Evolutionary conservation across 139 green algal genomes (phyloP).

Genomic region (Chlorella sp.): DNA sequence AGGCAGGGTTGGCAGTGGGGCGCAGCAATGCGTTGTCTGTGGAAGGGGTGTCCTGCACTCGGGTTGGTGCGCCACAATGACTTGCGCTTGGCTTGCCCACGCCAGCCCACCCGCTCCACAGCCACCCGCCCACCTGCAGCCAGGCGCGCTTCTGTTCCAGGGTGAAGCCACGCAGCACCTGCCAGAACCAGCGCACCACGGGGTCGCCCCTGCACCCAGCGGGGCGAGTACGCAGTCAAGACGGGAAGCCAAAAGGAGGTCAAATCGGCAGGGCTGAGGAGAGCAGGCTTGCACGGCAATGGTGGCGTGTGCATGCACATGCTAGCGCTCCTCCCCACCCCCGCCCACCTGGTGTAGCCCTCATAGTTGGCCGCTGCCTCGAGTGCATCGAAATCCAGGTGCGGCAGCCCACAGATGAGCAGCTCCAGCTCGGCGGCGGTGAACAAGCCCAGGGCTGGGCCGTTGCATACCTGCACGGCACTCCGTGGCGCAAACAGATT

Average conservation of each 20-base stretch:
- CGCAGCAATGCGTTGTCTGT: no score
- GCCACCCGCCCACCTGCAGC: slow-evolving; percentile 3
- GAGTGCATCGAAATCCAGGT: slow-evolving; percentile 84
- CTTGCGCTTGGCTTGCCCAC: no score
- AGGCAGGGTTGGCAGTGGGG: no score
- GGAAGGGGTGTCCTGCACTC: no score
- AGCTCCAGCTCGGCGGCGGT: slow-evolving; percentile 85
- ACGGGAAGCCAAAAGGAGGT: no score
- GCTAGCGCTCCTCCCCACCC: no score
- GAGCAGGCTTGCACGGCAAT: no score
- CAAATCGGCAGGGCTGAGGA: no score
- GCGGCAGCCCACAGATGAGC: slow-evolving; percentile 79
- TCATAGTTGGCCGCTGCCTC: slow-evolving; percentile 71
- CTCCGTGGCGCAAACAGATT: no score
- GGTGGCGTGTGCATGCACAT: no score
- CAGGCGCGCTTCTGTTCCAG: slow-evolving; percentile 61
- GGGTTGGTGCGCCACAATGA: no score
- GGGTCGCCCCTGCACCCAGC: slow-evolving; percentile 24
- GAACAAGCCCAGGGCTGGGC: slow-evolving; percentile 70
- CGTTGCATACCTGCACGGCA: slow-evolving; percentile 59
- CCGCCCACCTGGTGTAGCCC: slow-evolving; percentile 50
- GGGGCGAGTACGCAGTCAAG: background rate
- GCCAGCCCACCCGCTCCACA: no score
- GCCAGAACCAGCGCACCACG: slow-evolving; percentile 68
- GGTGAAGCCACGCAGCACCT: slow-evolving; percentile 46